Percentiles rank a stretch among this genome's conserved stretches.
These are phyloP conservation scores for Ploettnerulaceae sp. DNA, from an alignment of 2,329 filamentous ascomycete genomes.

Conservation along the genomic window DNA sequence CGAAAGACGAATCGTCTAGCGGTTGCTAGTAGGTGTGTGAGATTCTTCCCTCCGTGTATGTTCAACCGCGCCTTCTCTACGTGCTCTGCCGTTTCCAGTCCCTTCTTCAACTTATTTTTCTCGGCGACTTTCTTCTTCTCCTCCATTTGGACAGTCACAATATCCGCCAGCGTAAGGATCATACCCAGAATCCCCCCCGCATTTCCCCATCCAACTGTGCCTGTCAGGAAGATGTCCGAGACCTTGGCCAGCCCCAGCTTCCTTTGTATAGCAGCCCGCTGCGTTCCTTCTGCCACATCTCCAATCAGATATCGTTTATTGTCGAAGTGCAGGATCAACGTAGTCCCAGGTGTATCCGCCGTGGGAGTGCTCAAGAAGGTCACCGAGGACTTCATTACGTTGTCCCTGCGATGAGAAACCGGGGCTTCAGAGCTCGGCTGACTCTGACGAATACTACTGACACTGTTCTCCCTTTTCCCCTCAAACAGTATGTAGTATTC, in stretches of 20 bases:
- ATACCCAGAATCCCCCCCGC: slow-evolving; percentile 80
- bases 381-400: slow-evolving; percentile 65
- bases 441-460: slow-evolving; percentile 2
- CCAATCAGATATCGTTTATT: slow-evolving; percentile 82
- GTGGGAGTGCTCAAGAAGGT: slow-evolving; percentile 79
- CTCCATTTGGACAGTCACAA: slow-evolving; percentile 43
- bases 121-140: slow-evolving; percentile 40
- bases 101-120: slow-evolving; percentile 30
- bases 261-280: slow-evolving; percentile 61
- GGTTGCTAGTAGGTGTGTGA: slow-evolving; percentile 77
- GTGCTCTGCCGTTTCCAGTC: slow-evolving; percentile 11
- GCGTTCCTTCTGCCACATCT: slow-evolving; percentile 75
- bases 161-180: slow-evolving; percentile 77
- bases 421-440: not conserved
- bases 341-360: slow-evolving; percentile 79
- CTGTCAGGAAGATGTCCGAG: slow-evolving; percentile 77
- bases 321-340: slow-evolving; percentile 73
- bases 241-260: slow-evolving; percentile 61
- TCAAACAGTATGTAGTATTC: slow-evolving; percentile 14
- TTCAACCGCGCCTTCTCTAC: slow-evolving; percentile 43
- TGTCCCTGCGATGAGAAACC: not conserved
- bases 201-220: slow-evolving; percentile 68
- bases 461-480: slow-evolving; percentile 6
- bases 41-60: slow-evolving; percentile 77
- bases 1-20: slow-evolving; percentile 81